These are phyloP conservation scores for Pythium chondricola DNA, from an alignment of 352 stramenopile genomes.

Conservation along the genomic window DNA sequence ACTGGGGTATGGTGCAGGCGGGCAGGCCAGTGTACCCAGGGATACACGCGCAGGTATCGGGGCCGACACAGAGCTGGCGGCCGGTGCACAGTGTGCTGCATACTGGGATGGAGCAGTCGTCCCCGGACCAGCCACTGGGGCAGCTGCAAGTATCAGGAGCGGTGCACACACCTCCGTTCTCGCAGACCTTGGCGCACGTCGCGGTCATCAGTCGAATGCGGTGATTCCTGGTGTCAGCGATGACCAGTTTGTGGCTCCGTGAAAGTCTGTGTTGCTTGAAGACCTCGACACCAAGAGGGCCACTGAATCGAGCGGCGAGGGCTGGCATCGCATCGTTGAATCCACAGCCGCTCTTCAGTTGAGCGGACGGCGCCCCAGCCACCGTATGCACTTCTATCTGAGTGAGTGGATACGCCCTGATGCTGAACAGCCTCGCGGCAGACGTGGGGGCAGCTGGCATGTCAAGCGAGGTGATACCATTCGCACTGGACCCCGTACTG, in stretches of 20 bases:
- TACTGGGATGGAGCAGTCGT: conserved; percentile 84
- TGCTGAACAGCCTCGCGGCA: conserved; percentile 53
- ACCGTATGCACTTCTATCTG: conserved; percentile 88
- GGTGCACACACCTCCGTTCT: conserved; percentile 91
- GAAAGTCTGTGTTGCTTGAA: conserved; percentile 48
- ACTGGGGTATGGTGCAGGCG: conserved; percentile 75
- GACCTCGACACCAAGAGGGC: conserved; percentile 55
- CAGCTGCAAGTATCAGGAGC: conserved; percentile 87
- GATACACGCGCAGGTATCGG: conserved; percentile 89
- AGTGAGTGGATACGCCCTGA: conserved; percentile 31
- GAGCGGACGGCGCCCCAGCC: conserved; percentile 73
- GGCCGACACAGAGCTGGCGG: conserved; percentile 88
- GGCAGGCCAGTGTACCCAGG: conserved; percentile 84
- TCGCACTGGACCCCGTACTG: conserved; percentile 31
- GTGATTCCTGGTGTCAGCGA: conserved; percentile 94
- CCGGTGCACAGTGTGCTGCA: conserved; percentile 39
- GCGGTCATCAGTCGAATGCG: conserved; percentile 88
- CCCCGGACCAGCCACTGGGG: conserved; percentile 79
- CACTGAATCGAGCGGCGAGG: conserved; percentile 70
- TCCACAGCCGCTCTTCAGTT: conserved; percentile 83
- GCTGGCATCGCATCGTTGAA: conserved; percentile 82
- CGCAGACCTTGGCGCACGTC: conserved; percentile 89
- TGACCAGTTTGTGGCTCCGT: conserved; percentile 64
- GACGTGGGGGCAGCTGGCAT: conserved; percentile 21
- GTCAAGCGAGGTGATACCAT: conserved; percentile 52